Evolutionary conservation across 192 early-diverging fungal species (phyloP).

Genomic region (Dimargaris xerosporica): DNA sequence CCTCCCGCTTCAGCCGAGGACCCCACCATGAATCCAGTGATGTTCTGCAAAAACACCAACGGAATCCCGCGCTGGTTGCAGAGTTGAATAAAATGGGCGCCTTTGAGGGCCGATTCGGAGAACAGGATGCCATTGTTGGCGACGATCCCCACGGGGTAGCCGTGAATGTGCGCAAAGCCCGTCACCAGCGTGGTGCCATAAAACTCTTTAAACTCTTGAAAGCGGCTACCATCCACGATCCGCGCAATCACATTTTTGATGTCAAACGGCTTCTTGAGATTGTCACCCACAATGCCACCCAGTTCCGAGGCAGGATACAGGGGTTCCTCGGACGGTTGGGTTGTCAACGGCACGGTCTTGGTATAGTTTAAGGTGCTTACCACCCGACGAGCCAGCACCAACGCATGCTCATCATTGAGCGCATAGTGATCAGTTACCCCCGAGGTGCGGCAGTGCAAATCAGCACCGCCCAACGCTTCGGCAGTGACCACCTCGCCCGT

Average conservation of each 20-base stretch:
- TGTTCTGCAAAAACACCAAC: constrained; percentile 88
- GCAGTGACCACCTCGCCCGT: constrained; percentile 88
- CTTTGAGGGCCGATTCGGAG: constrained; percentile 85
- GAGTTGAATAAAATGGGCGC: constrained; percentile 88
- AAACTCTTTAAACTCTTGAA: constrained; percentile 86
- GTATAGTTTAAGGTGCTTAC: constrained; percentile 74
- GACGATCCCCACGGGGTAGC: constrained; percentile 81
- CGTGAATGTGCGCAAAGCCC: constrained; percentile 80
- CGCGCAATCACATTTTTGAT: constrained; percentile 85
- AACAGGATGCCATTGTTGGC: constrained; percentile 95
- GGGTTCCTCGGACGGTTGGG: constrained; percentile 42
- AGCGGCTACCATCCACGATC: constrained; percentile 81
- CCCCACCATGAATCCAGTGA: constrained; percentile 96
- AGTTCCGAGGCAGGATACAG: constrained; percentile 68
- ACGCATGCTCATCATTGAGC: constrained; percentile 71
- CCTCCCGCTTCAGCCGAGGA: constrained; percentile 84
- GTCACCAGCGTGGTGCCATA: constrained; percentile 85
- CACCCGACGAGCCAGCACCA: constrained; percentile 65
- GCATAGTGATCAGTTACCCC: constrained; percentile 95
- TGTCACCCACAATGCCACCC: constrained; percentile 89
- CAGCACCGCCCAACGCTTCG: constrained; percentile 90
- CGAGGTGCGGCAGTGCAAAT: constrained; percentile 83
- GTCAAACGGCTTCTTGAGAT: constrained; percentile 75
- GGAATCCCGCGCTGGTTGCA: constrained; percentile 80
- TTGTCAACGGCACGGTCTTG: constrained; percentile 26